These are phyloP conservation scores for Microdochium nivale DNA, from an alignment of 2,329 filamentous ascomycete genomes.

Conservation along the genomic window DNA sequence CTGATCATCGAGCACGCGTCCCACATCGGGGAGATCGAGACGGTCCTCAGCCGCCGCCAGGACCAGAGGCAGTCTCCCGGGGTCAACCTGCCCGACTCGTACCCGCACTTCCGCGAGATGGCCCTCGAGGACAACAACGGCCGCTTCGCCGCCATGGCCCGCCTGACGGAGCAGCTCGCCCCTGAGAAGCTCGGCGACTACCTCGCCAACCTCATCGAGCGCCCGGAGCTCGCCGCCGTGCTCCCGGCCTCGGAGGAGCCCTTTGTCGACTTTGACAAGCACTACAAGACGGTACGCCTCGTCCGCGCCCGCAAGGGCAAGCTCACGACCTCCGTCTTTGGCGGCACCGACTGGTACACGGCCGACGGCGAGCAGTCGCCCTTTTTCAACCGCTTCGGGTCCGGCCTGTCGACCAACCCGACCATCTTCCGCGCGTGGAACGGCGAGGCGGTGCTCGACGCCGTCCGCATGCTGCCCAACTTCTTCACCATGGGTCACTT, in stretches of 20 bases:
- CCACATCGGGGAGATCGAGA: constrained; percentile 9
- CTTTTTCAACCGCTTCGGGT: constrained; percentile 10
- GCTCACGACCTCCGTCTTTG: constrained; percentile 7
- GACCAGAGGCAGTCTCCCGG: constrained; percentile 7
- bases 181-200: constrained; percentile 7
- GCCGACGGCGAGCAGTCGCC: constrained; percentile 5
- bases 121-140: constrained; percentile 7
- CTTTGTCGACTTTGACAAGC: constrained; percentile 8
- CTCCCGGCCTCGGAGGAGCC: constrained; percentile 7
- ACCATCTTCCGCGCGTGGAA: constrained; percentile 11
- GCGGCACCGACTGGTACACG: constrained; percentile 9
- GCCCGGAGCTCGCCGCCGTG: constrained; percentile 5
- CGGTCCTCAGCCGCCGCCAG: constrained; percentile 8
- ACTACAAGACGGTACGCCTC: constrained; percentile 5
- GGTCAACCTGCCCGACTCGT: constrained; percentile 8
- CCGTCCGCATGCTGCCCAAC: constrained; percentile 8
- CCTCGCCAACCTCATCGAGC: constrained; percentile 8
- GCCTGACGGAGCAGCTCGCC: constrained; percentile 7
- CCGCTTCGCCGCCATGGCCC: constrained; percentile 9
- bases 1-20: constrained; percentile 8
- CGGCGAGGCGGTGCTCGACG: constrained; percentile 7
- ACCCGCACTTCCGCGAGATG: constrained; percentile 9
- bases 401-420: constrained; percentile 11
- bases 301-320: constrained; percentile 8
- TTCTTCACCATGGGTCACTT: constrained; percentile 14